These are phyloP conservation scores for Sclerotinia glacialis DNA, from an alignment of 2,329 filamentous ascomycete species.

Conservation along the genomic window DNA sequence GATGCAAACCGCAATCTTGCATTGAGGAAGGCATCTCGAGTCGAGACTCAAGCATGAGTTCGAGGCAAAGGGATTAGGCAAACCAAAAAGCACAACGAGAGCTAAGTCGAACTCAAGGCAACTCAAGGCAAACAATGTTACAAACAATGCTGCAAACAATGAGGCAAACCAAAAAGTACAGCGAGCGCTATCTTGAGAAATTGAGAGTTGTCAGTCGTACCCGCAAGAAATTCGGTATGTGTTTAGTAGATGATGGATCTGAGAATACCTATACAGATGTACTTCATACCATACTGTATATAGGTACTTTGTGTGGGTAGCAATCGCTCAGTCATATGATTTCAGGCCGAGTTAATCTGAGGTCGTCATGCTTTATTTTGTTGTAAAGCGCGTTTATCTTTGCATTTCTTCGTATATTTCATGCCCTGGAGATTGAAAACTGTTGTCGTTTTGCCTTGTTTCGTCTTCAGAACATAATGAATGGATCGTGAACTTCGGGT, in stretches of 20 bases:
- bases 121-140: too few species aligned
- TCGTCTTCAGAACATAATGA: neutral
- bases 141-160: neutral
- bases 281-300: too few species aligned
- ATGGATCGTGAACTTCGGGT: neutral
- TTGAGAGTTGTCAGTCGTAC: neutral
- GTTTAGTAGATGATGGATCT: constrained; percentile 3
- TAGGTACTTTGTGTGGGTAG: neutral
- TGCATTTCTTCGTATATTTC: neutral
- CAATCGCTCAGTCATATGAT: neutral
- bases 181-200: neutral
- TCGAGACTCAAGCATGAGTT: neutral
- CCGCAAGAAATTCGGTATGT: neutral
- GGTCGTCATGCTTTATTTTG: neutral
- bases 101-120: neutral
- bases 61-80: neutral
- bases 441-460: neutral
- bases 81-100: neutral
- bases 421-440: neutral
- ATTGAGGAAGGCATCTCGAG: neutral
- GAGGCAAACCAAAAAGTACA: neutral
- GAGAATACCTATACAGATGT: too few species aligned
- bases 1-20: neutral
- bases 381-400: neutral
- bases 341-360: neutral